Evolutionary conservation across 176 grass and related monocot species (phyloP), one percentile per base, ranked within the genome.

Genomic region (Aegilops umbellulata): DNA sequence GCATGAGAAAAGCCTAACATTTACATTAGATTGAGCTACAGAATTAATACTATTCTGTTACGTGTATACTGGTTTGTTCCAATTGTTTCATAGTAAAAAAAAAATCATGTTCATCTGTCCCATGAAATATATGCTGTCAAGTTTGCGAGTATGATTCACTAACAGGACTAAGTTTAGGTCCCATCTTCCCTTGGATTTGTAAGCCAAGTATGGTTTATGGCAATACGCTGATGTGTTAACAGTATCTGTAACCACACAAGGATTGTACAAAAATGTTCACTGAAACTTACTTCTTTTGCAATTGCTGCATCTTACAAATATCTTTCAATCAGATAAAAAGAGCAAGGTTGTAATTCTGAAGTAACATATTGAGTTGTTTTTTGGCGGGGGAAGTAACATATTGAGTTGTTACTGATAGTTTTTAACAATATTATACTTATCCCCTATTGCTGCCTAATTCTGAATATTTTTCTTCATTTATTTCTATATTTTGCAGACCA

Each of bases 401-500:
- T 46, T 41, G 71, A 47, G 13, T 10, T 16, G 16, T 27, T 47
- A 47, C 7, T 25, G 24, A 10, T 75, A 9, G 24, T 51, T 75
- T 47, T 74, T 27, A 6, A 74, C 15, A 75, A 75, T 69, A 70
- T 70, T 25, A 55, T 12, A 57, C 7, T 36, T 57, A 57, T 55
- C 26, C 4, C 0, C 46, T 53, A 13, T 26, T 47, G 38, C 25
- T 30, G 24, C 31, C 13, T 41, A 32, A 20, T 67, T 32, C 22
- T 71, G 47, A 58, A 38, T 10, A 70, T 82, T 17, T 24, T 82
- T 55, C 19, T 55, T 53, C 47, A 70, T 24, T 57, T 69, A 82
- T 82, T 69, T 35, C 8, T 69, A 53, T 42, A 81, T 68, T 32
- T 51, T 81, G 63, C 79, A 81, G 20, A 81, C 17, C 67, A 62